phyloP scores from a whole-genome alignment of 2,329 filamentous ascomycete genomes.

The Byssothecium circinans region DNA sequence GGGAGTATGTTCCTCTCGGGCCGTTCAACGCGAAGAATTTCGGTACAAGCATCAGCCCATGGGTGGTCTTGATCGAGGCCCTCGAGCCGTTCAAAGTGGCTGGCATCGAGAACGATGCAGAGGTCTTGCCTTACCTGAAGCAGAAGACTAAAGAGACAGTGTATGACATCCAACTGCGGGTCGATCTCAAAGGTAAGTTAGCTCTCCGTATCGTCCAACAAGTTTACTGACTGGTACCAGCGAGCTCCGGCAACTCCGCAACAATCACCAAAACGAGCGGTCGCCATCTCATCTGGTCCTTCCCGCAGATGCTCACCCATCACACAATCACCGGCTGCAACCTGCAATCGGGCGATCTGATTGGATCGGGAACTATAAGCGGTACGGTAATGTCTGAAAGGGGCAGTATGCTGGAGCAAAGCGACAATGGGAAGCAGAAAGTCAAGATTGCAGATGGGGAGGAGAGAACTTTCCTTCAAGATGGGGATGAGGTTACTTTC shows the following conservation, averaged over 20 bases:
- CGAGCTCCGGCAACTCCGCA: conserved; percentile 54
- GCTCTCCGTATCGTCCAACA: conserved; percentile 1
- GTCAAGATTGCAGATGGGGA: conserved; percentile 66
- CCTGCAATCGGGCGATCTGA: conserved; percentile 71
- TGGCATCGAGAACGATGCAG: conserved; percentile 58
- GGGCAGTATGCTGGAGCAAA: conserved; percentile 74
- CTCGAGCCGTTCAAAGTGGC: conserved; percentile 66
- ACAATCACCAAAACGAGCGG: conserved; percentile 64
- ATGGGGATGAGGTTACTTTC: conserved; percentile 71
- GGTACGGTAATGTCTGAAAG: conserved; percentile 60
- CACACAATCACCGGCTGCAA: conserved; percentile 76
- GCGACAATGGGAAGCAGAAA: conserved; percentile 65
- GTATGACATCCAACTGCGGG: conserved; percentile 70
- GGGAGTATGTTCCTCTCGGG: conserved; percentile 81
- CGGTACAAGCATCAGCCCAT: conserved; percentile 73
- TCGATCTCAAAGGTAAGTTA: conserved; percentile 59
- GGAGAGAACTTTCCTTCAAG: conserved; percentile 70
- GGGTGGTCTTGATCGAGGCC: conserved; percentile 77
- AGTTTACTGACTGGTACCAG: conserved; percentile 25
- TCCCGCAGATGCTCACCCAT: conserved; percentile 80
- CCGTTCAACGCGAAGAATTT: conserved; percentile 88
- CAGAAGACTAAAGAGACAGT: conserved; percentile 62
- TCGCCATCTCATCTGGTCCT: conserved; percentile 75
- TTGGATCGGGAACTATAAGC: conserved; percentile 79
- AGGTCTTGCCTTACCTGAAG: conserved; percentile 64